Evolutionary conservation across 1,139 yeast genomes (phyloP).

Genomic region (Hanseniaspora sp.): DNA sequence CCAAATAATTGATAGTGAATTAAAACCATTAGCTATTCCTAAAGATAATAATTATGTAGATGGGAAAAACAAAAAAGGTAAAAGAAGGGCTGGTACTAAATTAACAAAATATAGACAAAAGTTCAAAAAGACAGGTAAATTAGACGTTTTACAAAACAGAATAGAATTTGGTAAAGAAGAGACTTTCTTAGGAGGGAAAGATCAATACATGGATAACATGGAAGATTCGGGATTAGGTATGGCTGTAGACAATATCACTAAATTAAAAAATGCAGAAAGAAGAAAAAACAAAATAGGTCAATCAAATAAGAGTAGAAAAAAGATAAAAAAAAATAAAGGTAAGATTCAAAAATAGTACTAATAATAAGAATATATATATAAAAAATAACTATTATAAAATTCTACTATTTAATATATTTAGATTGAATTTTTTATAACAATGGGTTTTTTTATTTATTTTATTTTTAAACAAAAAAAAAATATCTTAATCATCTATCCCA

Average conservation of each 20-base stretch:
- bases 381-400: not conserved
- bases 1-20: constrained; percentile 61
- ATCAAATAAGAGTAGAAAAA: not conserved
- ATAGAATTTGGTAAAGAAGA: constrained; percentile 73
- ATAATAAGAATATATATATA: not conserved
- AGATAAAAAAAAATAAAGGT: not conserved
- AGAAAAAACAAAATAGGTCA: not conserved
- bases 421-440: no score
- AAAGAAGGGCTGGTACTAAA: constrained; percentile 68
- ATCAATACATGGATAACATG: constrained; percentile 42
- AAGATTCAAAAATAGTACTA: not conserved
- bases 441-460: no score
- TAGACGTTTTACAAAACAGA: constrained; percentile 53
- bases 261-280: constrained; percentile 30
- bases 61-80: constrained; percentile 39
- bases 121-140: constrained; percentile 61
- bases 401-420: no score
- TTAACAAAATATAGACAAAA: constrained; percentile 71
- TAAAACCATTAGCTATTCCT: constrained; percentile 78
- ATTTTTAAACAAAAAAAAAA: no score
- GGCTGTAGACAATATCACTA: constrained; percentile 31
- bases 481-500: constrained; percentile 5
- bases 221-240: constrained; percentile 78
- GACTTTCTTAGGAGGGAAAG: constrained; percentile 26
- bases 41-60: constrained; percentile 42